These are phyloP conservation scores for Cladosporium velox DNA, from an alignment of 2,329 filamentous ascomycete species.

Conservation along the genomic window DNA sequence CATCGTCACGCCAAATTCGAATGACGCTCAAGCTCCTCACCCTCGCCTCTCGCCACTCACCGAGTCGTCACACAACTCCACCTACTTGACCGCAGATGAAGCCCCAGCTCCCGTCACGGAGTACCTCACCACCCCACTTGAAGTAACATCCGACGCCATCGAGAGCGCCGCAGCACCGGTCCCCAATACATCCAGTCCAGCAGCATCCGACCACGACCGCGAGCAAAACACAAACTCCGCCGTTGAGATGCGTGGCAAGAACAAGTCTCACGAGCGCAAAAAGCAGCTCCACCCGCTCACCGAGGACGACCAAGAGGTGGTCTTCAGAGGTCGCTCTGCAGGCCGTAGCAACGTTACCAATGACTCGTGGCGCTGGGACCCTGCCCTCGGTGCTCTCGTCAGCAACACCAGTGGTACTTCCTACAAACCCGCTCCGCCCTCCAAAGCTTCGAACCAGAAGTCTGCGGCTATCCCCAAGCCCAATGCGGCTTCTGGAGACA, in stretches of 20 bases:
- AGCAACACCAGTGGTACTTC: background rate
- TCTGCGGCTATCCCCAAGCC: background rate
- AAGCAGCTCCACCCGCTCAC: background rate
- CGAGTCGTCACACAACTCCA: background rate
- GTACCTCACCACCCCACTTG: background rate
- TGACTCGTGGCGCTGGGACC: background rate
- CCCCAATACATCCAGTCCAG: background rate
- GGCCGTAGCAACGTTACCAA: background rate
- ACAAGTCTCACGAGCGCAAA: background rate
- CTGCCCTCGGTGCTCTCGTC: background rate
- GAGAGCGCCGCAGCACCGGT: background rate
- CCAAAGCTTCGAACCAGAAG: background rate
- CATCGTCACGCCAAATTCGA: no score
- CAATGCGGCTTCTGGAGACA: no score
- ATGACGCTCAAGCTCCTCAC: background rate
- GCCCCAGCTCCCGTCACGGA: background rate
- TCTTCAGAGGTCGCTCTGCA: slow-evolving; percentile 3
- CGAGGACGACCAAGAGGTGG: background rate
- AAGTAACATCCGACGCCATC: no score
- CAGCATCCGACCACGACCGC: background rate
- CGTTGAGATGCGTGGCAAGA: background rate
- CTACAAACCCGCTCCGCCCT: background rate
- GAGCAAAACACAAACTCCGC: background rate
- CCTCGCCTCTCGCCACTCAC: background rate
- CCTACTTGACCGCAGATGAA: background rate